Evolutionary conservation across 2,329 filamentous ascomycete genomes (phyloP), one percentile per base, ranked within the genome.

Genomic region (Aureobasidium sp.): DNA sequence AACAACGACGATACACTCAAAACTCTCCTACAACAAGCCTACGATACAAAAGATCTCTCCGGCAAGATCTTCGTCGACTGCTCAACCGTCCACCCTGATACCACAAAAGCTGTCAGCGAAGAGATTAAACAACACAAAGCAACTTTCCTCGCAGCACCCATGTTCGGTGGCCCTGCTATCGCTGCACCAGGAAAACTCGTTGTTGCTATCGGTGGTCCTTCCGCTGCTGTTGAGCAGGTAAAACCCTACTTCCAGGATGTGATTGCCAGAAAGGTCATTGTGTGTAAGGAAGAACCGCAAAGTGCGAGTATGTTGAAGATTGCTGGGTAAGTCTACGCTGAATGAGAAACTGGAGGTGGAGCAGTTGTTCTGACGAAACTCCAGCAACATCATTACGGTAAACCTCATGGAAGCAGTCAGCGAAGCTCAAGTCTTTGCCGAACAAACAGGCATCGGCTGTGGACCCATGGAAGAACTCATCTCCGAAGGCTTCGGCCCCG

Each of bases 351-450:
- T 29, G 50, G 5, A 3, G 16, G 16, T 4, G 5, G 20, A 11
- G 6, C 11, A 20, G 3, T n/a, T 51, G 23, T 40, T 64, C 7
- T 56, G 15, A 5, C 3, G 2, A 23, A n/a, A 5, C 4, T 20
- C 10, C 47, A 66, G 81, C 66, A 82, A 82, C 65, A 81, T 82
- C 43, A 72, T 81, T 40, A 80, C 78, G 6, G 75, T 81, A 9
- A 78, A 76, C 84, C 65, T 66, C 73, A 81, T 84, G 75, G 81
- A 83, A 71, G 77, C 79, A 18, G 78, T 83, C 50, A 77, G 78
- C 5, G 81, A 83, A 69, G 77, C 79, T 1, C 81, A 83, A 67
- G 80, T 83, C 38, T 82, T 83, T 64, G 81, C 80, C 20, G 81
- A 83, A 67, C 78, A 80, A 70, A 81, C 79, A 4, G 80, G 80